Base-by-base conservation (phyloP, 1,284 basidiomycete species). In the Trametes polyzona region DNA sequence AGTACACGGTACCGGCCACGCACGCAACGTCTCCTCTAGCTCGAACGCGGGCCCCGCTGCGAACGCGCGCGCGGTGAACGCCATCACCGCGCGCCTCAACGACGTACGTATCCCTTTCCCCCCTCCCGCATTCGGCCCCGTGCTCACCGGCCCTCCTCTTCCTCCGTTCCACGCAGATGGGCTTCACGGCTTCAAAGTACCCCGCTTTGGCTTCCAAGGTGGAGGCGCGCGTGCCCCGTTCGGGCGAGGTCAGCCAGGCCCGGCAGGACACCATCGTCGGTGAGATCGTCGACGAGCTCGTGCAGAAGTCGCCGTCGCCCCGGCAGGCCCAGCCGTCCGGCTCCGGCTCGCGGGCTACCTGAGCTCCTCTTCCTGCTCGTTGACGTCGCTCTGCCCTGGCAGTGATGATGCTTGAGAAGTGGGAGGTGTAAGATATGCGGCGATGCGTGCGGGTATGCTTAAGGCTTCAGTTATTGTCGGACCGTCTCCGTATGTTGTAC, bases 161-260 rank as follows among this genome's bases (percentile, higher is more conserved):
- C 12, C 17, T 35, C 24, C 26, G 11, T 26, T 16, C 3, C 41
- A 9, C 17, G 26, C 57, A 91, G 87, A 90, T 91, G 88, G 88
- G 89, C 12, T 88, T 91, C 66, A 83, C 82, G 12, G 75, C 84
- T 53, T 70, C 68, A 36, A 73, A 76, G 23, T 79, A 84, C 67
- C 83, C 87, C 19, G 75, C 74, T 37, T 69, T 90, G 59, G 70
- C 74, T 12, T 69, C 69, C 2, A 83, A 82, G 68, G 79, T 90
- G 55, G 78, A 74, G 67, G 73, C 76, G 5, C 79, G 80, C 52
- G 62, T 90, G 16, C 50, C 80, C 77, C 23, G 64, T 58, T n/a
- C 59, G 41, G 57, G 61, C 46, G 50, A 65, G 35, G 55, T 70
- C 39, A 63, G 59, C 50, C 81, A 81, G 65, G 63, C 65, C 40